Base-by-base conservation (phyloP, 2,329 filamentous ascomycete genomes). In the Zasmidium citrigriseum region DNA sequence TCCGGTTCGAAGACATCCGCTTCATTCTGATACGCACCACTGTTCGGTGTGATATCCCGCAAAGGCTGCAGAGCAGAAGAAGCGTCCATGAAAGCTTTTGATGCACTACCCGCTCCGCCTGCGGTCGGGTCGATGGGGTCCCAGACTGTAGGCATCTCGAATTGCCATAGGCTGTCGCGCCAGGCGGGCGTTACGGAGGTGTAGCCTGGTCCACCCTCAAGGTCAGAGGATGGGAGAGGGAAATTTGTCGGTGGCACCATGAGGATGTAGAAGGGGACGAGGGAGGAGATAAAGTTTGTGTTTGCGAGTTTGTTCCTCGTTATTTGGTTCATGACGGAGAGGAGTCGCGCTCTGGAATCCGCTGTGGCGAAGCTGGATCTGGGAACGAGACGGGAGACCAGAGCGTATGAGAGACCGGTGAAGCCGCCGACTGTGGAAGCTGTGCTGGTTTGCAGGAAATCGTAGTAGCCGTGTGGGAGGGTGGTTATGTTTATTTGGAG, bases 21-120 rank as follows among this genome's bases (percentile, higher is more conserved):
- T 52, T 68, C 66, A 22, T 67, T 67, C 58, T 64, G 61, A 27
- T 67, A 68, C 18, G 64, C 64, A 3, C 53, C 53, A n/a, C 52
- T 44, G 7, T 29, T 23, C 5, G 55, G 55, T 18, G 55, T 57
- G 41, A 57, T 46, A 14, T n/a, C 23, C 11, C 55, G 52, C 14
- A 54, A 20, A 10, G 22, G 27, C 12, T 54, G 12, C 5, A 22
- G 14, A 5, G 51, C 16, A 12, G 5, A 9, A 9, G 27, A 7
- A 5, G 34, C 22, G 5, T 10, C 29, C 14, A 7, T 54, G 51
- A 21, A 54, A 5, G 34, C 51, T 4, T 34, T 21, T 29, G 34
- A 45, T 5, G 22, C 51, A 21, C 51, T 54, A n/a, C 51, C 51
- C 14, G 16, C 18, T 21, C 51, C 51, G 51, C 51, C 51, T 5